phyloP scores from a whole-genome alignment of 2,329 filamentous ascomycete genomes.

The Tolypocladium album region DNA sequence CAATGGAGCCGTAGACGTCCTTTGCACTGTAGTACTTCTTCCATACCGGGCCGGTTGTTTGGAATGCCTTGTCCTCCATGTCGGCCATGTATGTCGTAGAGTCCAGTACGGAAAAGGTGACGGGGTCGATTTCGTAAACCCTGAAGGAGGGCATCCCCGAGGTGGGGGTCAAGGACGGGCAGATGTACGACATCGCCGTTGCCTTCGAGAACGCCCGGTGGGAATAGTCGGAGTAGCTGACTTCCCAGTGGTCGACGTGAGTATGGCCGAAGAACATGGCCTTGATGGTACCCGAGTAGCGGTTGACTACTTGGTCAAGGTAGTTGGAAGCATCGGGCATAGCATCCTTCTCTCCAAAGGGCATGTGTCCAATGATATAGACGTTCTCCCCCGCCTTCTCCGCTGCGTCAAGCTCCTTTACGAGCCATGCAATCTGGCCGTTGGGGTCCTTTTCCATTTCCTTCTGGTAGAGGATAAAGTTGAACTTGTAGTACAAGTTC shows the following conservation, averaged over 20 bases:
- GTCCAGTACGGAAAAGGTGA: constrained; percentile 44
- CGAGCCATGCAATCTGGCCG: constrained; percentile 43
- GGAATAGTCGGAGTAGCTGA: constrained; percentile 40
- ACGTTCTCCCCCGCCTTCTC: constrained; percentile 41
- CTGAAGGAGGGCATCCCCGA: constrained; percentile 46
- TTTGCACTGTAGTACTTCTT: constrained; percentile 45
- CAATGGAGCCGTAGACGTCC: constrained; percentile 36
- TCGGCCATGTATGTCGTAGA: constrained; percentile 43
- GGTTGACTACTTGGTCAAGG: constrained; percentile 40
- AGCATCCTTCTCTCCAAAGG: constrained; percentile 36
- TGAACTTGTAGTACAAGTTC: constrained; percentile 45
- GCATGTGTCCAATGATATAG: constrained; percentile 48
- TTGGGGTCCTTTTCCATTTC: constrained; percentile 37
- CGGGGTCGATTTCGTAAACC: constrained; percentile 47
- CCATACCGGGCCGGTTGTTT: constrained; percentile 36
- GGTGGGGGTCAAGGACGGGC: constrained; percentile 42
- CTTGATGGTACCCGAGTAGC: constrained; percentile 43
- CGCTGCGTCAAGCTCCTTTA: constrained; percentile 39
- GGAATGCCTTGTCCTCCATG: constrained; percentile 31
- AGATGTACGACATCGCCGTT: constrained; percentile 40
- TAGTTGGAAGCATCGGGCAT: constrained; percentile 42
- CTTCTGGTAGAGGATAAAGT: constrained; percentile 43
- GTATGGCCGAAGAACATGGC: constrained; percentile 49
- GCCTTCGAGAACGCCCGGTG: constrained; percentile 30
- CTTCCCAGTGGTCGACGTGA: constrained; percentile 44